Percentiles rank a stretch among this genome's conserved stretches.
phyloP scores from a whole-genome alignment of 2,329 filamentous ascomycete species.

The Trichophyton equinum region DNA sequence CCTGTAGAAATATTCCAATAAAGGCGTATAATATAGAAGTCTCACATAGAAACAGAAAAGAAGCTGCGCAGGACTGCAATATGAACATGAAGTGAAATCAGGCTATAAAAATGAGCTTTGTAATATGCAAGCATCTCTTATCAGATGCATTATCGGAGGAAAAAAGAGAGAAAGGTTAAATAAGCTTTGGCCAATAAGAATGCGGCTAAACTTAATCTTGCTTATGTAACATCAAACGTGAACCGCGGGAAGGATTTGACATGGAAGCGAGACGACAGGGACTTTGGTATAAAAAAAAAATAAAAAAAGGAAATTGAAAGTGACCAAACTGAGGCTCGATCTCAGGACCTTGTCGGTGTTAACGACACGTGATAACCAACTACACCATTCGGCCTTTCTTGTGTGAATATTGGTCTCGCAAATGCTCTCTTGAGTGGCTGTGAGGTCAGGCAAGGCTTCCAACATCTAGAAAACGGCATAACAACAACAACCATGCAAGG shows the following conservation, averaged over 20 bases:
- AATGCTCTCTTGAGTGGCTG: neutral
- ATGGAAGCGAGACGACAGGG: neutral
- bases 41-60: neutral
- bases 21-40: neutral
- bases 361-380: constrained; percentile 5
- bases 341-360: constrained; percentile 4
- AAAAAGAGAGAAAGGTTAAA: neutral
- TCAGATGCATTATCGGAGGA: constrained; percentile 3
- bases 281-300: neutral
- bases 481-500: too few species aligned
- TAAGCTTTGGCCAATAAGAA: neutral
- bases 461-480: too few species aligned
- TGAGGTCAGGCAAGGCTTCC: neutral
- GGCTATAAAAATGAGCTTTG: neutral
- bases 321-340: constrained; percentile 4
- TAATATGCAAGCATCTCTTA: neutral
- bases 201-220: neutral
- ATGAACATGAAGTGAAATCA: neutral
- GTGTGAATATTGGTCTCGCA: neutral
- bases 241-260: neutral
- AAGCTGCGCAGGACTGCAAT: neutral
- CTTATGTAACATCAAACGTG: too few species aligned
- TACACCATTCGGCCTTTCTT: constrained; percentile 5
- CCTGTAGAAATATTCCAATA: neutral
- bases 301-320: neutral